Evolutionary conservation across 257 asterid genomes (phyloP), one percentile per base, ranked within the genome.

Genomic region (Przewalskia tangutica): DNA sequence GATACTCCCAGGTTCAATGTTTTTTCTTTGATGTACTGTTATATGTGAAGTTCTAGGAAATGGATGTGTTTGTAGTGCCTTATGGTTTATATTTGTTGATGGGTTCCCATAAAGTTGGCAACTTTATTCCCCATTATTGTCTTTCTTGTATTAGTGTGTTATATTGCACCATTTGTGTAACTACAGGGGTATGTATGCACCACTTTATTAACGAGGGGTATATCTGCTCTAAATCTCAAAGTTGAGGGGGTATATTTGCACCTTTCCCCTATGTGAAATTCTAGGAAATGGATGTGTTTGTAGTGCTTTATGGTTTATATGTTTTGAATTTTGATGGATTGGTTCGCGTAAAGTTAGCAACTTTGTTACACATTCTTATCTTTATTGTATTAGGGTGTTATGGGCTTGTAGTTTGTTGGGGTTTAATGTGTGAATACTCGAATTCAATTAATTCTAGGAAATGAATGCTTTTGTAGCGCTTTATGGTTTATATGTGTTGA

Each of bases 1-100:
- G 32, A 27, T 27, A 27, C 32, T 27, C 32, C 6, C 64, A 89
- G 99, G 99, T 93, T 42, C 77, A 4, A 42, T 60, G 36, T 65
- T 54, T 71, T 55, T 46, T 44, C 75, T 68, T 17, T 27, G 32
- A 27, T 27, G 32, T 27, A 27, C 32, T 27, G 1, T 27, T 27
- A 27, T 14, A 16, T 17, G 77, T 40, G 54, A 40, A 40, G n/a
- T 40, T 68, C 9, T 68, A 68, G n/a, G n/a, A 44, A 27, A 27
- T 27, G 32, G 32, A 27, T 27, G 32, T 27, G 0, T 44, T 70
- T 20, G 36, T 44, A 12, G 77, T 7, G 5, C 16, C 11, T 42
- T 42, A 10, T 10, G 56, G 56, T 42, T 27, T 70, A 70, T 70
- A 18, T 42, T 4, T 10, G 77, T 70, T 42, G 36, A 70, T 42